A percentile compares a stretch with the other conserved stretches of the same genome.
Evolutionary conservation across 768 basidiomycete species (phyloP).

Genomic region (Lactarius hatsudake): DNA sequence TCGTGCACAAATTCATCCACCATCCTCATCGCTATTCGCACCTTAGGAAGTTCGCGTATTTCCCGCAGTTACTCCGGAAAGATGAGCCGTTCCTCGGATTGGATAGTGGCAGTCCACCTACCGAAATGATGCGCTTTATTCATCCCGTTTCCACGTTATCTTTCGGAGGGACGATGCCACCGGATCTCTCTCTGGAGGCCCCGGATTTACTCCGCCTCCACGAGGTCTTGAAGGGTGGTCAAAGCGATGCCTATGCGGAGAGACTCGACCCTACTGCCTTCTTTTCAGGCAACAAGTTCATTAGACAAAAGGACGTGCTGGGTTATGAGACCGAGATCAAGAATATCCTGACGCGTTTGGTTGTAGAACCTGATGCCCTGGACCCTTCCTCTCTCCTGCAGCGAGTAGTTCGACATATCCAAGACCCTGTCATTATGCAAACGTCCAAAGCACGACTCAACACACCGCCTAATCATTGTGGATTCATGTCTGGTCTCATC

Average conservation of each 20-base stretch:
- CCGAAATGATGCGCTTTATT: slow-evolving; percentile 48
- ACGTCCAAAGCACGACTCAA: slow-evolving; percentile 34
- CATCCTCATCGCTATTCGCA: slow-evolving; percentile 73
- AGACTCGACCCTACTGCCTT: slow-evolving; percentile 44
- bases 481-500: slow-evolving; percentile 47
- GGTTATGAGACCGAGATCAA: slow-evolving; percentile 57
- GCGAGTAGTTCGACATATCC: slow-evolving; percentile 40
- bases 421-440: slow-evolving; percentile 38
- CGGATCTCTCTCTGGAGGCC: slow-evolving; percentile 63
- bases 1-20: slow-evolving; percentile 56
- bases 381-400: slow-evolving; percentile 36
- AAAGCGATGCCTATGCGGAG: slow-evolving; percentile 31
- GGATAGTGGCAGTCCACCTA: slow-evolving; percentile 35
- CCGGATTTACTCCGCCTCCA: slow-evolving; percentile 54
- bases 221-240: slow-evolving; percentile 38
- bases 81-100: slow-evolving; percentile 39
- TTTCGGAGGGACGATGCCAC: slow-evolving; percentile 52
- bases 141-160: slow-evolving; percentile 64
- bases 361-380: slow-evolving; percentile 38
- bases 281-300: slow-evolving; percentile 41
- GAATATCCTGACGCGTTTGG: slow-evolving; percentile 38
- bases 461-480: slow-evolving; percentile 32
- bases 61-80: slow-evolving; percentile 34
- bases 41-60: slow-evolving; percentile 64
- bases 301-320: slow-evolving; percentile 61